Evolutionary conservation across 495 filamentous ascomycete genomes (phyloP), one percentile per base, ranked within the genome.

Genomic region (Pyronema domesticum): DNA sequence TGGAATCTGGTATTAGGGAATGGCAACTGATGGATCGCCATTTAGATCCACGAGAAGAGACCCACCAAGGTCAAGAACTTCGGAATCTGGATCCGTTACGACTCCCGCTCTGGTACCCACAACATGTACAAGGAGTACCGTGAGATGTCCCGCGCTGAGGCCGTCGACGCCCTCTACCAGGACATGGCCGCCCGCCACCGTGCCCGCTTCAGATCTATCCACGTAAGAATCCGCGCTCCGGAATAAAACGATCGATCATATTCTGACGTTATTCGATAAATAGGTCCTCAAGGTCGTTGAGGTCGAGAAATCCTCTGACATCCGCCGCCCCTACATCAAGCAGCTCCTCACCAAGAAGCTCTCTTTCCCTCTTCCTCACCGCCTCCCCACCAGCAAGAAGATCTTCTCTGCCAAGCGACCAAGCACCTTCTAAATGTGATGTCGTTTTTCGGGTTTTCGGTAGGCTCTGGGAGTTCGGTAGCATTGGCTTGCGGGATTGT

Each of bases 41-140:
- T 33, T 53, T 67, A 98, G 91, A 95, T 98, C 75, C 74, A 77
- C 72, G 91, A 98, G 85, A 96, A 95, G 81, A 86, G 85, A 71
- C 93, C 91, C 61, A 78, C 86, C 67, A 94, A 94, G 75, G 88
- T 98, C 78, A 98, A 98, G 86, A 96, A 94, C 83, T 96, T 96
- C 74, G 91, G 91, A 72, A 85, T 98, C 80, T 98, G 91, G 91
- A 83, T 98, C 75, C 89, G 91, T 68, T 98, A 98, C 77, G 89
- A 98, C 75, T 96, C 93, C 51, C 91, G 91, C 73, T 96, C 93
- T 65, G 91, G 91, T 64, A 98, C 93, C 64, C 91, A 98, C 85
- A 98, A 98, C 81, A 98, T 98, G 91, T 98, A 98, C 86, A 96
- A 95, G 79, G 91, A 98, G 79, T 96, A 95, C 81, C 84, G 91